These are phyloP conservation scores for Fraxinus pennsylvanica DNA, from an alignment of 257 asterid species.

Conservation along the genomic window DNA sequence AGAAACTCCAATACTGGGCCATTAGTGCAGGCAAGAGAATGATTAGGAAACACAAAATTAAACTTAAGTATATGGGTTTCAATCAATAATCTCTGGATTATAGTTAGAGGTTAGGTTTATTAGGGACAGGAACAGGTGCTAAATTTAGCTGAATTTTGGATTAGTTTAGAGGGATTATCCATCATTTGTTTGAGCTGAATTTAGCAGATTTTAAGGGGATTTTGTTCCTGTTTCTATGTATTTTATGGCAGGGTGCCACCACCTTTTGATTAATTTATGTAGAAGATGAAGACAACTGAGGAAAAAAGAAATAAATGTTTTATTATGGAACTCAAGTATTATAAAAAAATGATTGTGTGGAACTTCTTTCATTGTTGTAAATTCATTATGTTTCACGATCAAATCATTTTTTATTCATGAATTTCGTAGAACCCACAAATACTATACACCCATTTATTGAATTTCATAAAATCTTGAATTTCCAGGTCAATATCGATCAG, in stretches of 20 bases:
- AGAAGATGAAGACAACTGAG: not conserved
- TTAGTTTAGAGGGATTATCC: conserved; percentile 28
- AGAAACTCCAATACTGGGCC: conserved; percentile 42
- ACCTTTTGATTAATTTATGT: conserved; percentile 17
- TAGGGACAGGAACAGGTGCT: conserved; percentile 74
- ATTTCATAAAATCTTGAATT: too few relatives aligned
- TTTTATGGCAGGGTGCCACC: conserved; percentile 18
- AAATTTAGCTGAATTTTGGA: conserved; percentile 51
- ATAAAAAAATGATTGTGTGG: not conserved
- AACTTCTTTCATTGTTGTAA: not conserved
- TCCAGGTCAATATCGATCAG: too few relatives aligned
- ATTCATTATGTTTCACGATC: not conserved
- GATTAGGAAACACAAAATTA: conserved; percentile 37
- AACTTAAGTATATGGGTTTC: conserved; percentile 18
- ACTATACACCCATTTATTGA: too few relatives aligned
- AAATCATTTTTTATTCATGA: too few relatives aligned
- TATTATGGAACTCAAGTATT: not conserved
- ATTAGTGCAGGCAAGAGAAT: conserved; percentile 35
- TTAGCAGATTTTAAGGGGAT: conserved; percentile 45
- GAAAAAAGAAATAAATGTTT: not conserved
- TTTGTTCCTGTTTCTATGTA: conserved; percentile 62
- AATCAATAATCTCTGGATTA: conserved; percentile 23
- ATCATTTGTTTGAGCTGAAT: conserved; percentile 47
- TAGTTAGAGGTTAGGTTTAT: conserved; percentile 24
- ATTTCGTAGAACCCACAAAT: too few relatives aligned